Base-by-base conservation (phyloP, 1,284 basidiomycete species). In the Melampsora abietis-canadensis region DNA sequence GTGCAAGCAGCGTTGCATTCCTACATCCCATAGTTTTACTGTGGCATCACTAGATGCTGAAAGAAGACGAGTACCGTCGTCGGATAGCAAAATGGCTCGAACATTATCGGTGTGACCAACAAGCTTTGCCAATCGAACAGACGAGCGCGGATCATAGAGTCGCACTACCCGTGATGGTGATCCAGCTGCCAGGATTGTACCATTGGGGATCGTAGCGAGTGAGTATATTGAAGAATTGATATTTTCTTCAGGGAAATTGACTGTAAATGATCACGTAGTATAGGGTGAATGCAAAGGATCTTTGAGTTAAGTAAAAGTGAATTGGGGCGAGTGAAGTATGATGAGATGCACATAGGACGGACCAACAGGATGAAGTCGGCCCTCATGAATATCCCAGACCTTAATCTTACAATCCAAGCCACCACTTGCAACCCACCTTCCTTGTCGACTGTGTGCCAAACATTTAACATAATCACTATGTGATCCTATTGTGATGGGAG, bases 81-180 rank as follows among this genome's bases (percentile, higher is more conserved):
- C 91, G 21, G 90, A 91, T 4, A 98, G 85, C 60, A 95, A 82
- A 63, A 98, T 89, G 0, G 92, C 88, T 4, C 95, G 87, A 67
- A 99, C 92, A 79, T 96, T 97, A 82, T 98, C 95, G 0, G 94
- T 95, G 82, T 99, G 96, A 0, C 95, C 96, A 3, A 95, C 91
- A 3, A 96, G 85, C 81, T 87, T 87, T 87, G 88, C 72, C 88
- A 86, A 81, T 87, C 89, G 7, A 88, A 90, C 76, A 37, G 76
- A 68, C 0, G 83, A 82, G 24, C 96, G 86, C 3, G 94, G 92
- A 81, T 98, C 96, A 92, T 92, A 99, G 76, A 97, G 84, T 21
- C 92, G 85, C 40, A 99, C 85, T 0, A 94, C 89, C 40, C 91
- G 86, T 80, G 97, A 94, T 0, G 96, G 94, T 4, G 92, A 92